Evolutionary conservation across 2,329 filamentous ascomycete species (phyloP).

Genomic region (Diaporthe humulicola): DNA sequence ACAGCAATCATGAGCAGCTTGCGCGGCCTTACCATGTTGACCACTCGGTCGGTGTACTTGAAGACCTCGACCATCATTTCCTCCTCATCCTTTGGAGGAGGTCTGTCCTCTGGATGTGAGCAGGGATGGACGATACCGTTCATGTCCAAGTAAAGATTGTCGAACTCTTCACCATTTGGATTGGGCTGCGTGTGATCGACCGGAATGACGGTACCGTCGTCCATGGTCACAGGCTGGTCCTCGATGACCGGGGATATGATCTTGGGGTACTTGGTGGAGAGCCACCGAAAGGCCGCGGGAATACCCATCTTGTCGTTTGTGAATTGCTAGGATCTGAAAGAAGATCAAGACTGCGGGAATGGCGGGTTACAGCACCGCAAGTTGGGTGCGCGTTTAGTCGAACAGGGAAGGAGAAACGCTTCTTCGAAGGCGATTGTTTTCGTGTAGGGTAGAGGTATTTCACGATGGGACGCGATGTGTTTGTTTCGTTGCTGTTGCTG

Average conservation of each 20-base stretch:
- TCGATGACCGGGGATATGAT: slow-evolving; percentile 94
- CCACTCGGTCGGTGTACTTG: slow-evolving; percentile 97
- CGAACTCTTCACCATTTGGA: slow-evolving; percentile 97
- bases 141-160: slow-evolving; percentile 99
- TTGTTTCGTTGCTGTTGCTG: neutral
- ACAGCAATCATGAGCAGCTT: slow-evolving; percentile 98
- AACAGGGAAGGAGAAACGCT: neutral
- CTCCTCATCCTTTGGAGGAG: slow-evolving; percentile 92
- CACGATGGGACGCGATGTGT: neutral
- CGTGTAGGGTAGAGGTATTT: neutral
- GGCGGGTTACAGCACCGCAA: neutral
- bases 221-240: slow-evolving; percentile 82
- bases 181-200: slow-evolving; percentile 88
- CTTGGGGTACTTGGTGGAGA: slow-evolving; percentile 97
- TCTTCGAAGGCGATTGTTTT: neutral
- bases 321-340: slow-evolving; percentile 18
- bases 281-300: slow-evolving; percentile 94
- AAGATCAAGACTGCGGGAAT: neutral
- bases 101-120: slow-evolving; percentile 94
- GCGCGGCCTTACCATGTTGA: slow-evolving; percentile 97
- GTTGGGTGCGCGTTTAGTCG: neutral
- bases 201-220: slow-evolving; percentile 85
- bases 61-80: slow-evolving; percentile 99
- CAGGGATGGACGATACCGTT: slow-evolving; percentile 99
- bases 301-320: slow-evolving; percentile 79